Base-by-base conservation (phyloP, 345 rosid genomes). In the Populus alba region DNA sequence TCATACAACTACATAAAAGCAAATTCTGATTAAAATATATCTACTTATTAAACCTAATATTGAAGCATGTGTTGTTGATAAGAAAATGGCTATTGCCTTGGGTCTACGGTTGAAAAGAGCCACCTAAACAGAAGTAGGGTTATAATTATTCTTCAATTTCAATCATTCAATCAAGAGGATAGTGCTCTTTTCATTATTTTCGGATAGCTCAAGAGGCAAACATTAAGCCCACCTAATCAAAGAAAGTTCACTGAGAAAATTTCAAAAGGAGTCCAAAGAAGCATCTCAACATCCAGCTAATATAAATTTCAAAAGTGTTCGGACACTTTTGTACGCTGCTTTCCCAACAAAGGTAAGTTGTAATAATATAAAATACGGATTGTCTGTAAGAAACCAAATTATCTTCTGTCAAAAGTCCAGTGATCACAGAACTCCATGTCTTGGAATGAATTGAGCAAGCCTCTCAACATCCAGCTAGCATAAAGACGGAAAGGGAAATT, bases 81-180 rank as follows among this genome's bases (percentile, higher is more conserved):
- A 68, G 12, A 15, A 65, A 66, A 37, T 41, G 73, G 23, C 25
- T 16, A 68, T 5, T 66, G 47, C 43, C 72, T 18, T 47, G 68
- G 45, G 65, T 67, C 78, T 31, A 73, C 70, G 68, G 78, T 66
- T 77, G 61, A 72, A 66, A 70, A 76, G 38, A 79, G 86, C 75
- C 82, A 75, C 81, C 74, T 77, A 84, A 83, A 70, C 72, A 70
- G 15, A n/a, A 23, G 27, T 63, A 49, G 29, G 22, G 18, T 18
- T 31, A 39, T 71, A 45, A 83, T 68, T 72, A 73, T 87, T 68
- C 55, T 68, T 66, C 39, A 84, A 68, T 55, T 62, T 80, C 82
- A 88, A 91, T 90, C 87, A 90, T 91, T 81, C 82, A 82, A 79
- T 81, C 92, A 87, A 72, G 90, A 87, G 87, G 87, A 78, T 62